These are phyloP conservation scores for Breviolum minutum DNA, from an alignment of 73 alveolate species.

Conservation along the genomic window DNA sequence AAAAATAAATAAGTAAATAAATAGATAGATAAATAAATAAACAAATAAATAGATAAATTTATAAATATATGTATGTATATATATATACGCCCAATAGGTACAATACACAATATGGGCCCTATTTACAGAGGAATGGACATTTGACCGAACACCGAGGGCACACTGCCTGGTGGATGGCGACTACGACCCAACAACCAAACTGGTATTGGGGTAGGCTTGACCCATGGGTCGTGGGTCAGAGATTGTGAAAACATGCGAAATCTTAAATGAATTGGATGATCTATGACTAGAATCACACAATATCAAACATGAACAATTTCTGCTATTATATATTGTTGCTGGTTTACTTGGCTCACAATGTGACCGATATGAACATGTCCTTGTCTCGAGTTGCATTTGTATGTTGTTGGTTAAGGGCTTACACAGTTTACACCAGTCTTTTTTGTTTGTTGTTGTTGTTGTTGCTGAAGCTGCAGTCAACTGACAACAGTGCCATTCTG, in stretches of 20 bases:
- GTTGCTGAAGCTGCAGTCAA: background rate
- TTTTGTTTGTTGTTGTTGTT: slow-evolving; percentile 5
- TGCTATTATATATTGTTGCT: background rate
- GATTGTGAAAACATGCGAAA: background rate
- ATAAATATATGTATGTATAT: background rate
- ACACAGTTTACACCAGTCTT: background rate
- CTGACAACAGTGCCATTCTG: too few species aligned
- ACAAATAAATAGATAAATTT: too few species aligned
- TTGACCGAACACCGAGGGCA: background rate
- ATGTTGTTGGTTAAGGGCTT: background rate
- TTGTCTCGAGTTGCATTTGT: background rate
- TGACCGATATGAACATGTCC: background rate
- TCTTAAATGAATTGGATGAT: background rate
- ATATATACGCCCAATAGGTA: background rate
- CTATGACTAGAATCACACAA: background rate
- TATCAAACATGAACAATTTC: background rate
- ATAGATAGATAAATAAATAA: too few species aligned
- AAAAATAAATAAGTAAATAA: too few species aligned
- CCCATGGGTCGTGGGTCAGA: background rate
- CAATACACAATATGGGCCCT: background rate
- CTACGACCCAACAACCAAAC: slow-evolving; percentile 19
- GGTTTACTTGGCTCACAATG: background rate
- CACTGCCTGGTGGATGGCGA: slow-evolving; percentile 68
- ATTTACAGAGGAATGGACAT: background rate
- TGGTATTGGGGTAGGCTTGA: slow-evolving; percentile 24